A percentile compares a stretch with the other conserved stretches of the same genome.
Evolutionary conservation across 148 eudicot genomes (phyloP).

Genomic region (Vaccinium corymbosum): DNA sequence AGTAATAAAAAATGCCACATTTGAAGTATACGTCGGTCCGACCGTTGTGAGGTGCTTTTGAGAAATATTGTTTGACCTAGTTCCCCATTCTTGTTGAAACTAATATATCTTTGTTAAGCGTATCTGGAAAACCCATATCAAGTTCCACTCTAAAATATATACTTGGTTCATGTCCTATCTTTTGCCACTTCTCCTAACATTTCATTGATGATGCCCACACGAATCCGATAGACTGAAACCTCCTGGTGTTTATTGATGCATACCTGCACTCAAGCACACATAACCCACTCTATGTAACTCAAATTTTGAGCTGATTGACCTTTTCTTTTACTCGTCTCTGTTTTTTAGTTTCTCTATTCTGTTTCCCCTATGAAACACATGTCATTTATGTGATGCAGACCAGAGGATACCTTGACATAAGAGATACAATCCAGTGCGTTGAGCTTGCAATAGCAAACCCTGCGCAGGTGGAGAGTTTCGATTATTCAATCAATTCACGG

Average conservation of each 20-base stretch:
- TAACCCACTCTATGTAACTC: background rate
- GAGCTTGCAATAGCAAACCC: constrained; percentile 95
- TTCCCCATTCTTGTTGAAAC: background rate
- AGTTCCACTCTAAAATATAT: background rate
- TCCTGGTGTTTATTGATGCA: background rate
- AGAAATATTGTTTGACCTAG: background rate
- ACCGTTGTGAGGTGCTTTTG: background rate
- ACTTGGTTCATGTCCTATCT: background rate
- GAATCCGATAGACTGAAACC: background rate
- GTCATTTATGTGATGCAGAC: constrained; percentile 45
- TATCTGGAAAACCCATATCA: background rate
- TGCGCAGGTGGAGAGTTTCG: constrained; percentile 84
- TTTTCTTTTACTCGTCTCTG: background rate
- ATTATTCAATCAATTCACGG: constrained; percentile 95
- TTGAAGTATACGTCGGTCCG: background rate
- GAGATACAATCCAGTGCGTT: constrained; percentile 95
- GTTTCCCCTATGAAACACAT: constrained; percentile 1
- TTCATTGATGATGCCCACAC: background rate
- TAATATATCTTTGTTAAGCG: background rate
- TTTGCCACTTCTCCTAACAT: background rate
- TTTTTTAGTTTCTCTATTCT: background rate
- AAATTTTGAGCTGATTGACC: constrained; percentile 1
- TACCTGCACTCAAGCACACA: background rate
- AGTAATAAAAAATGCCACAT: background rate
- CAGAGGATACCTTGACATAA: constrained; percentile 91